Evolutionary conservation across 2,329 filamentous ascomycete species (phyloP).

Genomic region (Talaromyces funiculosus): DNA sequence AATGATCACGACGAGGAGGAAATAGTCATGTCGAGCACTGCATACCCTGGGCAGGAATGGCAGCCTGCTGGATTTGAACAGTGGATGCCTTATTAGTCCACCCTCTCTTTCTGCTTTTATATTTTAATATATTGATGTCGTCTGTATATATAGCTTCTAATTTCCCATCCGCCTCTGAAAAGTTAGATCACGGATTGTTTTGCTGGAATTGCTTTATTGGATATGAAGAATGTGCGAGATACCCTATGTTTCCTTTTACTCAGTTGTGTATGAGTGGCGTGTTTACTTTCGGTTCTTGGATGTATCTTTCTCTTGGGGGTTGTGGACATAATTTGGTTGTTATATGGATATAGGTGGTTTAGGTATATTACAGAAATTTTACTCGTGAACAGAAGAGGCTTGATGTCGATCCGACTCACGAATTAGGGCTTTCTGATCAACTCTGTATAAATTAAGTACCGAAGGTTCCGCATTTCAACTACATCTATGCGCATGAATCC

Average conservation of each 20-base stretch:
- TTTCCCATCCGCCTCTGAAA: neutral
- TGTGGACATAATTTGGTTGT: neutral
- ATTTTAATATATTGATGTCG: neutral
- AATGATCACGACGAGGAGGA: constrained; percentile 40
- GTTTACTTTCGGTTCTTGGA: neutral
- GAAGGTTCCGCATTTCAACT: too few relatives aligned
- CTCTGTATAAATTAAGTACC: too few relatives aligned
- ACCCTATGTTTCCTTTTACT: neutral
- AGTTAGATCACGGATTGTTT: neutral
- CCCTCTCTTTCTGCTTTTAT: neutral
- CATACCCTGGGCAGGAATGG: constrained; percentile 47
- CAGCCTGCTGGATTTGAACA: constrained; percentile 23
- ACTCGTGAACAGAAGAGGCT: too few relatives aligned
- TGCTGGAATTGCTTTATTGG: neutral
- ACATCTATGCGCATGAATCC: too few relatives aligned
- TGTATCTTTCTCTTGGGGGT: neutral
- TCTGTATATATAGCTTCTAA: neutral
- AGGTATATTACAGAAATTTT: too few relatives aligned
- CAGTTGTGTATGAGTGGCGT: neutral
- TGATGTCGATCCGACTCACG: too few relatives aligned
- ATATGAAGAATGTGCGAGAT: neutral
- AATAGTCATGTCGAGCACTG: constrained; percentile 44
- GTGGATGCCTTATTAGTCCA: constrained; percentile 16
- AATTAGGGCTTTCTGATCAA: too few relatives aligned
- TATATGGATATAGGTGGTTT: neutral